Percentiles rank a stretch among this genome's conserved stretches.
Evolutionary conservation across 2,329 filamentous ascomycete species (phyloP).

Genomic region (Lachnellula hyalina): DNA sequence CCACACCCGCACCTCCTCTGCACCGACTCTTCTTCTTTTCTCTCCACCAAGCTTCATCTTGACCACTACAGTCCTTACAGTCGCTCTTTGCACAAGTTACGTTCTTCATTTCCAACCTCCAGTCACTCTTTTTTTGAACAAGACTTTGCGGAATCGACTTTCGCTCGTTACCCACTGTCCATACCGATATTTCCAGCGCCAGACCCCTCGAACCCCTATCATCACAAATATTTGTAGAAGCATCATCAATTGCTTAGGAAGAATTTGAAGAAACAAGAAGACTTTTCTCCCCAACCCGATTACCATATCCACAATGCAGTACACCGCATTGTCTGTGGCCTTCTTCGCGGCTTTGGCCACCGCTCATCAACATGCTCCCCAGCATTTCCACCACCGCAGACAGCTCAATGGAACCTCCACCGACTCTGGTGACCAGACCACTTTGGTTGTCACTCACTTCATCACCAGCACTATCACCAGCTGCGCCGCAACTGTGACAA

Average conservation of each 20-base stretch:
- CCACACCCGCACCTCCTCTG: constrained; percentile 8
- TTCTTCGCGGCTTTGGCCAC: constrained; percentile 32
- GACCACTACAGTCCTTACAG: constrained; percentile 29
- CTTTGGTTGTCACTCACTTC: constrained; percentile 34
- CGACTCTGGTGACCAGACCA: constrained; percentile 28
- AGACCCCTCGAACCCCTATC: not conserved
- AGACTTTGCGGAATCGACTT: constrained; percentile 30
- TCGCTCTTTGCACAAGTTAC: constrained; percentile 24
- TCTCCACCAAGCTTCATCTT: constrained; percentile 27
- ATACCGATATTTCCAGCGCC: constrained; percentile 12
- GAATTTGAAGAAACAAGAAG: constrained; percentile 5
- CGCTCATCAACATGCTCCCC: constrained; percentile 22
- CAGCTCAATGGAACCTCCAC: constrained; percentile 18
- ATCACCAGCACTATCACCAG: constrained; percentile 34
- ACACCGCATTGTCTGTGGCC: constrained; percentile 25
- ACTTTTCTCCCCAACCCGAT: constrained; percentile 9
- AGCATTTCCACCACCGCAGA: constrained; percentile 28
- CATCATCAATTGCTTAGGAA: constrained; percentile 24
- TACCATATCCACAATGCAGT: constrained; percentile 24
- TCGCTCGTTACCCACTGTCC: constrained; percentile 24
- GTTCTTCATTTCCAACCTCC: constrained; percentile 26
- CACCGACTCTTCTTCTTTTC: constrained; percentile 13
- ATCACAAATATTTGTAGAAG: constrained; percentile 9
- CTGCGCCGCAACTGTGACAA: constrained; percentile 36
- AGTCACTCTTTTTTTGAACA: constrained; percentile 29